A percentile compares a stretch with the other conserved stretches of the same genome.
These are phyloP conservation scores for Allomyces macrogynus DNA, from an alignment of 192 early-diverging fungal species.

Conservation along the genomic window DNA sequence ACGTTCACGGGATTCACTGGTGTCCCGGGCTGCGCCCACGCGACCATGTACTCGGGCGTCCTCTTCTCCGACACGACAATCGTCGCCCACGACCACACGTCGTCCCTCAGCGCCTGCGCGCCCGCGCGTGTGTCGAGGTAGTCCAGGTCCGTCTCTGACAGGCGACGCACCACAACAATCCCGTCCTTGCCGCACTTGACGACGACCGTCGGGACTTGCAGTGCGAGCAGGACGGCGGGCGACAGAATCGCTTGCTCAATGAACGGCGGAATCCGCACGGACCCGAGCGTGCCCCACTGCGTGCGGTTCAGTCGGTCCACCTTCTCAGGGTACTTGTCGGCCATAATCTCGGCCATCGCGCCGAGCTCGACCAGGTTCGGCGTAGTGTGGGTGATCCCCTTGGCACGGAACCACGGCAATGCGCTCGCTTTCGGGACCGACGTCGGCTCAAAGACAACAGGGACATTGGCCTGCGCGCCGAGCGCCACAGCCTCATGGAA, in stretches of 20 bases:
- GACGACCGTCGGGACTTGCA: conserved; percentile 29
- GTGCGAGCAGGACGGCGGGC: conserved; percentile 18
- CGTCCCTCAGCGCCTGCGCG: background rate
- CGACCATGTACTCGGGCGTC: conserved; percentile 14
- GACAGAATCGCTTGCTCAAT: conserved; percentile 4
- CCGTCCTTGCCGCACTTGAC: conserved; percentile 55
- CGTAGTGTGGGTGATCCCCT: conserved; percentile 30
- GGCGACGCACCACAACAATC: conserved; percentile 18
- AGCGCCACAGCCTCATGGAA: background rate
- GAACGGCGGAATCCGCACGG: background rate
- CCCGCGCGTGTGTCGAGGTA: background rate
- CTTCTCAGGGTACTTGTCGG: background rate
- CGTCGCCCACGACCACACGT: background rate
- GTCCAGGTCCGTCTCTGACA: conserved; percentile 3
- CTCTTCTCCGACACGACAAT: background rate
- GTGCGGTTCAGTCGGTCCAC: conserved; percentile 2
- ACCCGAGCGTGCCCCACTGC: conserved; percentile 5
- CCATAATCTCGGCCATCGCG: conserved; percentile 22
- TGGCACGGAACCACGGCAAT: conserved; percentile 20
- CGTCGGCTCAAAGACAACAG: conserved; percentile 77
- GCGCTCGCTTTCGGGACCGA: conserved; percentile 57
- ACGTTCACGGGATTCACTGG: conserved; percentile 28
- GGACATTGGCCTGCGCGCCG: background rate
- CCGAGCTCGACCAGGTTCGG: conserved; percentile 55
- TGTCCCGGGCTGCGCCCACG: conserved; percentile 7